Conservation (phyloP, 108 stramenopile genomes). For the Schizochytrium sp. region DNA sequence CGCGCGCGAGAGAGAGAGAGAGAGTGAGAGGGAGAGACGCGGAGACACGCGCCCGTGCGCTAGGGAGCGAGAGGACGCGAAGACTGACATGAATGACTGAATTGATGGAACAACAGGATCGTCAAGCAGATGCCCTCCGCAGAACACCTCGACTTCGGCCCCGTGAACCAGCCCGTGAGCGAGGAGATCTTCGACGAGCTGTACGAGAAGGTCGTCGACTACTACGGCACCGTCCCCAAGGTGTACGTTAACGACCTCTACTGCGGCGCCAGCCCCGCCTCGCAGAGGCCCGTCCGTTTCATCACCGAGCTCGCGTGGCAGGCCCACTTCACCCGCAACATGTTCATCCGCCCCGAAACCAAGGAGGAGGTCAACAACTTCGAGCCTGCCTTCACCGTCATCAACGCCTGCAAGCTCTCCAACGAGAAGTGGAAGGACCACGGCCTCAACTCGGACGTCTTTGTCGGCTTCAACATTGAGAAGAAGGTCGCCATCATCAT, state of each 20-base stretch:
- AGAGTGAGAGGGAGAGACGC: too few species aligned
- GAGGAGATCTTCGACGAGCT: constrained; percentile 87
- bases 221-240: neutral
- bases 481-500: constrained; percentile 82
- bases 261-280: constrained; percentile 74
- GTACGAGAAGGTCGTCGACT: neutral
- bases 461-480: constrained; percentile 90
- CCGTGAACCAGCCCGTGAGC: constrained; percentile 77
- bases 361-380: constrained; percentile 54
- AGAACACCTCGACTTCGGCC: constrained; percentile 84
- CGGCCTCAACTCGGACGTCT: constrained; percentile 82
- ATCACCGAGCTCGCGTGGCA: constrained; percentile 97
- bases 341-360: constrained; percentile 85
- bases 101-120: neutral
- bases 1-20: too few species aligned
- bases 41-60: too few species aligned
- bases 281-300: constrained; percentile 81
- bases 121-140: constrained; percentile 46
- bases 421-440: constrained; percentile 79
- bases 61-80: neutral
- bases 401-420: constrained; percentile 83
- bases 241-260: constrained; percentile 85
- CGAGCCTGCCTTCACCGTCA: constrained; percentile 87
- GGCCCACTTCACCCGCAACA: constrained; percentile 86
- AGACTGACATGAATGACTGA: neutral